Percentiles rank a stretch among this genome's conserved stretches.
Conservation (phyloP, 371 early-diverging fungal genomes). For the Apophysomyces ossiformis region DNA sequence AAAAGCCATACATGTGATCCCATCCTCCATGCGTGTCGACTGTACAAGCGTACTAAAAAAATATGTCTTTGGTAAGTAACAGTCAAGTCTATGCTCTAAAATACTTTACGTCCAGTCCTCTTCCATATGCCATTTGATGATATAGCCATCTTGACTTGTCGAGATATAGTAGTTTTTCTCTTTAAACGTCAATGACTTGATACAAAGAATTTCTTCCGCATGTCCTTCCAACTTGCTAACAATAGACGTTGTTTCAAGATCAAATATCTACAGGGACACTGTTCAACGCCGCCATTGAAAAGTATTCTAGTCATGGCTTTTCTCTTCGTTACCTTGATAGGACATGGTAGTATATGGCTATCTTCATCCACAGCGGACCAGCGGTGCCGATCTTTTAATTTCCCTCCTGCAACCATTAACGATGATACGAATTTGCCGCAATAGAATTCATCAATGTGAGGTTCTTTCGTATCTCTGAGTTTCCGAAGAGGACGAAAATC, state of each 20-base stretch:
- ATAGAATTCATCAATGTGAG: constrained; percentile 89
- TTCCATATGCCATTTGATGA: constrained; percentile 85
- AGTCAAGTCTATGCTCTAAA: not conserved
- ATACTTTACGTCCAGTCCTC: constrained; percentile 68
- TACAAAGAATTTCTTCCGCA: constrained; percentile 83
- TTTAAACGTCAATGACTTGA: constrained; percentile 75
- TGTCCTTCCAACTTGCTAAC: constrained; percentile 78
- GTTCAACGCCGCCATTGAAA: not conserved
- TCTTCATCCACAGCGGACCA: constrained; percentile 91
- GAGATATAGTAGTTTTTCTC: constrained; percentile 83
- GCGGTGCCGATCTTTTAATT: constrained; percentile 79
- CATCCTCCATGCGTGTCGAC: constrained; percentile 73
- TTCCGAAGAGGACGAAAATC: constrained; percentile 68
- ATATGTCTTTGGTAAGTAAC: not conserved
- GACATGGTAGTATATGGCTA: constrained; percentile 89
- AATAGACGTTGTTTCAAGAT: constrained; percentile 73
- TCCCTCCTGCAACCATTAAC: constrained; percentile 42
- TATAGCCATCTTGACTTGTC: constrained; percentile 93
- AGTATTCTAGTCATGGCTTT: not conserved
- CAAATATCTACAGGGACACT: constrained; percentile 62
- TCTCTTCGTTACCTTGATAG: constrained; percentile 65
- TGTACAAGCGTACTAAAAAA: constrained; percentile 48
- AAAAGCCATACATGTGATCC: constrained; percentile 93
- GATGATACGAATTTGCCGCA: constrained; percentile 75
- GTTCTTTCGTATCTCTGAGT: constrained; percentile 77